phyloP scores from a whole-genome alignment of 1,284 basidiomycete genomes.

The Sporisorium exsertum region DNA sequence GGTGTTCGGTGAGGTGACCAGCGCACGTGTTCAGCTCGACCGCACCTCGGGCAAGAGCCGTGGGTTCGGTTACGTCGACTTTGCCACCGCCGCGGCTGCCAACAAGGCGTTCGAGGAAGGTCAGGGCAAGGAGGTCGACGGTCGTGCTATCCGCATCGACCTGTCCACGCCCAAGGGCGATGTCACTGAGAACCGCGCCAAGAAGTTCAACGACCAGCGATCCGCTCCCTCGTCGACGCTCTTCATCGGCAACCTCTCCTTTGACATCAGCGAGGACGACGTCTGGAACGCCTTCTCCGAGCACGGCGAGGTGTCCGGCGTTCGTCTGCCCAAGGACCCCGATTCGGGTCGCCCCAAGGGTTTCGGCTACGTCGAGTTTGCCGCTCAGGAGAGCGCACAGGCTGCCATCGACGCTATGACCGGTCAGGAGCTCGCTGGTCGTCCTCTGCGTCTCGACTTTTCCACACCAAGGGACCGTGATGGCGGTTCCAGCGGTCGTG shows the following conservation, averaged over 20 bases:
- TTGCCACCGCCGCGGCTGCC: conserved; percentile 72
- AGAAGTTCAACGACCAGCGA: conserved; percentile 75
- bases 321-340: conserved; percentile 91
- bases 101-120: conserved; percentile 78
- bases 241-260: conserved; percentile 89
- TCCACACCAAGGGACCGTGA: conserved; percentile 81
- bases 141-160: conserved; percentile 88
- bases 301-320: conserved; percentile 86
- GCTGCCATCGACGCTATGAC: conserved; percentile 79
- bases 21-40: conserved; percentile 90
- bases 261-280: conserved; percentile 80
- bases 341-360: conserved; percentile 93
- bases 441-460: conserved; percentile 86
- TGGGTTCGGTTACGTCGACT: conserved; percentile 93
- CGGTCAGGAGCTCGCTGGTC: conserved; percentile 85
- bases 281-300: conserved; percentile 93
- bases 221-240: conserved; percentile 86
- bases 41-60: conserved; percentile 75
- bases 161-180: conserved; percentile 76
- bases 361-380: conserved; percentile 96
- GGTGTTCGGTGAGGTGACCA: conserved; percentile 85
- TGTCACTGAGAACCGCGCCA: conserved; percentile 78
- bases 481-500: conserved; percentile 71
- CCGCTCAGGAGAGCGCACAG: conserved; percentile 82
- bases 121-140: conserved; percentile 88